Conservation (phyloP, 1,284 basidiomycete species). For the Irpex rosettiformis region DNA sequence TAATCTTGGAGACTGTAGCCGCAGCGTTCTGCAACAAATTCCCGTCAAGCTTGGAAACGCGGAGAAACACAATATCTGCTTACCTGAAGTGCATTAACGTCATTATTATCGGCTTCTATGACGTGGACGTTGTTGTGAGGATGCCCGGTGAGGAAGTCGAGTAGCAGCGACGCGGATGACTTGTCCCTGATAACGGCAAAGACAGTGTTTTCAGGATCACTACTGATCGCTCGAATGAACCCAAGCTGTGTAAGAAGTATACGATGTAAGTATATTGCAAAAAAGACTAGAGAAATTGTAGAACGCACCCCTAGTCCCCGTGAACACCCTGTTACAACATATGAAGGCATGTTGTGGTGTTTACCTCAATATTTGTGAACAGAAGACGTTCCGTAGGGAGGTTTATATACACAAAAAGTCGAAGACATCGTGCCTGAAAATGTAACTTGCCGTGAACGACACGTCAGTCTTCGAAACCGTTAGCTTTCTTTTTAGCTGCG, state of each 20-base stretch:
- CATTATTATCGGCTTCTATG: slow-evolving; percentile 23
- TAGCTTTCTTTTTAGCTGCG: too few relatives aligned
- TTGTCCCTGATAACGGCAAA: slow-evolving; percentile 23
- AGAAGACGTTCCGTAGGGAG: not conserved
- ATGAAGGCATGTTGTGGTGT: slow-evolving; percentile 23
- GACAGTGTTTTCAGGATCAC: slow-evolving; percentile 19
- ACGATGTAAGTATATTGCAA: not conserved
- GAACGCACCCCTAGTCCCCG: slow-evolving; percentile 25
- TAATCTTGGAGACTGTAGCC: slow-evolving; percentile 19
- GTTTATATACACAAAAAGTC: not conserved
- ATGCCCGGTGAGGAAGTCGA: slow-evolving; percentile 4
- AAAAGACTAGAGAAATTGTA: not conserved
- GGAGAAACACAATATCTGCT: not conserved
- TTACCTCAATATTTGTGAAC: not conserved
- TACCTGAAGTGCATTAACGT: slow-evolving; percentile 19
- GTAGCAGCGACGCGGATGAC: slow-evolving; percentile 11
- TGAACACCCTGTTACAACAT: slow-evolving; percentile 25
- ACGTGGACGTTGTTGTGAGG: slow-evolving; percentile 24
- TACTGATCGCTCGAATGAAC: slow-evolving; percentile 1
- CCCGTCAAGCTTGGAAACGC: too few relatives aligned
- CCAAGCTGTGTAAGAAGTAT: not conserved
- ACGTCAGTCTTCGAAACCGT: too few relatives aligned
- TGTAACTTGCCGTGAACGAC: too few relatives aligned
- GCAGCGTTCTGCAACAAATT: slow-evolving; percentile 11
- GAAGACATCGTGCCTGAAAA: too few relatives aligned